Conservation (phyloP, 2,329 filamentous ascomycete genomes). For the Tolypocladium paradoxum region DNA sequence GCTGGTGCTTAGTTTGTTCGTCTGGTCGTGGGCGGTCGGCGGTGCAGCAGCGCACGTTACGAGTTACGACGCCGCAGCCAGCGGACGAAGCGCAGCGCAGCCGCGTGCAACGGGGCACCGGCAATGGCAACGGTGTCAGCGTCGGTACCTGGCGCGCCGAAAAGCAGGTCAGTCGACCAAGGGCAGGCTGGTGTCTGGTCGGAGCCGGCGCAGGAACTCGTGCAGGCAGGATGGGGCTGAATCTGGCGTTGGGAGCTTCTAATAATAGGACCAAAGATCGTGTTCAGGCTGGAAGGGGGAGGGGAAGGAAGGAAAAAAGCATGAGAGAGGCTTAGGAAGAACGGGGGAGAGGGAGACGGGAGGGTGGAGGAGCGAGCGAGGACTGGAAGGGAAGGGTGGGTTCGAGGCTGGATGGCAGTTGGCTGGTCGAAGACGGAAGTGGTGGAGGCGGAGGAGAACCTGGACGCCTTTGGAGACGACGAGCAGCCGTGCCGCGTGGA, state of each 20-base stretch:
- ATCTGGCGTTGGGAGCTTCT: conserved; percentile 39
- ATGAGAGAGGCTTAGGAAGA: conserved; percentile 5
- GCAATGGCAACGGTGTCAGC: neutral
- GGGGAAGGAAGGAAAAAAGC: conserved; percentile 11
- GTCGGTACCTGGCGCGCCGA: conserved; percentile 1
- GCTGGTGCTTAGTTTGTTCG: neutral
- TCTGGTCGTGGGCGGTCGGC: neutral
- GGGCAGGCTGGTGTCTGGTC: conserved; percentile 3
- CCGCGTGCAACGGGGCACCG: neutral
- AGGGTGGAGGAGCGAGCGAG: neutral
- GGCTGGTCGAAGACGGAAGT: neutral
- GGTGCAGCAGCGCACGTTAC: neutral
- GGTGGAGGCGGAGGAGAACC: neutral
- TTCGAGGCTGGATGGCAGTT: neutral
- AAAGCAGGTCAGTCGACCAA: neutral
- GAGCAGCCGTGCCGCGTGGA: neutral
- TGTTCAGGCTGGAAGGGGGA: conserved; percentile 24
- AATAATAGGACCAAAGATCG: conserved; percentile 37
- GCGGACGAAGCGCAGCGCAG: neutral
- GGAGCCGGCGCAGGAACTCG: conserved; percentile 6
- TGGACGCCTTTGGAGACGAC: neutral
- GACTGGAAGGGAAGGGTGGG: neutral
- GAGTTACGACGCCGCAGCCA: neutral
- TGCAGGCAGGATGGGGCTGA: conserved; percentile 32
- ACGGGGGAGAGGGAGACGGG: neutral